A percentile compares a stretch with the other conserved stretches of the same genome.
phyloP scores from a whole-genome alignment of 2,329 filamentous ascomycete genomes.

The Trichoderma sp. region DNA sequence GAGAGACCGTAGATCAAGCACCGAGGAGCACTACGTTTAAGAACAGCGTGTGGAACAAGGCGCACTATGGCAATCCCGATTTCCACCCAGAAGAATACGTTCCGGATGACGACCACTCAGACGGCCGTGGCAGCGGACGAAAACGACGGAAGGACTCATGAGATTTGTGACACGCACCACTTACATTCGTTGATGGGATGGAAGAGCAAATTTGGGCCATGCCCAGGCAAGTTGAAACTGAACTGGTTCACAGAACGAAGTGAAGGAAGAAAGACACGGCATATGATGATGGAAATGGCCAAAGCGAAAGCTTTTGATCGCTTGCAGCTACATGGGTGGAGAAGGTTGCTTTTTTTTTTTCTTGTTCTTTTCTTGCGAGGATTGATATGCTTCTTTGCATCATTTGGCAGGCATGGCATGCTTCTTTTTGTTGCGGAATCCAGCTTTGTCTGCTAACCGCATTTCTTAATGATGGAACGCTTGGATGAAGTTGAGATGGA shows the following conservation, averaged over 20 bases:
- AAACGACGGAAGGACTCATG: constrained; percentile 25
- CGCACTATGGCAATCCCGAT: constrained; percentile 66
- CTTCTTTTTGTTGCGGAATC: not conserved
- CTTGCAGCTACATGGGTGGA: not conserved
- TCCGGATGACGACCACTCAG: constrained; percentile 43
- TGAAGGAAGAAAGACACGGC: not conserved
- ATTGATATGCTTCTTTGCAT: constrained; percentile 2
- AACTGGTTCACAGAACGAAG: not conserved
- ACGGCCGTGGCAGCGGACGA: constrained; percentile 34
- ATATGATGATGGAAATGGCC: not conserved
- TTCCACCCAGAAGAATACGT: constrained; percentile 50
- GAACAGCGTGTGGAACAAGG: constrained; percentile 66
- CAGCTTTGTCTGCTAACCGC: constrained; percentile 1
- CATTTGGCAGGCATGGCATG: not conserved
- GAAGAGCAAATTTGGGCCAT: not conserved
- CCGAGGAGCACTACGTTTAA: constrained; percentile 62
- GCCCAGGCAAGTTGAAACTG: not conserved
- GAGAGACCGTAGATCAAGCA: constrained; percentile 49
- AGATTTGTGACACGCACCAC: not conserved
- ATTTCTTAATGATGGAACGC: constrained; percentile 1
- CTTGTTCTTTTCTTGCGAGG: not conserved
- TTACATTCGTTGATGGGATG: not conserved
- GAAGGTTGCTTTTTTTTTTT: not conserved
- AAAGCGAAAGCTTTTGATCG: not conserved
- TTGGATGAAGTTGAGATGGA: not conserved